phyloP scores from a whole-genome alignment of 805 yeast genomes.

The Jamesozyma hellenica region DNA sequence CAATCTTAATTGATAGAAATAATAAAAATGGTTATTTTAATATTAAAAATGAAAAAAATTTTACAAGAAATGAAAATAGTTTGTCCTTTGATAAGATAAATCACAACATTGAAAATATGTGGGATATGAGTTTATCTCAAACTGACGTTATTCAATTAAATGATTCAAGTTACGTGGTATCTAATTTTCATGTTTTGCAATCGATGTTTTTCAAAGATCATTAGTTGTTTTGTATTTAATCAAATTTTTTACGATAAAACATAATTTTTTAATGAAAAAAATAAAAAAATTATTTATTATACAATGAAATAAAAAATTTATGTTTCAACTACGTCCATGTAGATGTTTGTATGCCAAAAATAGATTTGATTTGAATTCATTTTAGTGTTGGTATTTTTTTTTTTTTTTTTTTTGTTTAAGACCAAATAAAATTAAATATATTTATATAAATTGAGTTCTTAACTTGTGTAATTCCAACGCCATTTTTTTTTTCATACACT shows the following conservation, averaged over 20 bases:
- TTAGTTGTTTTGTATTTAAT: too few relatives aligned
- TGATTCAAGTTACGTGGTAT: slow-evolving; percentile 14
- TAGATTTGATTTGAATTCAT: too few relatives aligned
- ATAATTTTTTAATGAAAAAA: not conserved
- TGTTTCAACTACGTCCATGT: too few relatives aligned
- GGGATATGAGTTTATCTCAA: slow-evolving; percentile 12
- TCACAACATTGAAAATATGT: slow-evolving; percentile 14
- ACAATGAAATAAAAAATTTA: not conserved
- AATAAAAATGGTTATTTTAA: slow-evolving; percentile 23
- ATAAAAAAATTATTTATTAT: not conserved
- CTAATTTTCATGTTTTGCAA: slow-evolving; percentile 17
- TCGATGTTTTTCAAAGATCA: slow-evolving; percentile 5
- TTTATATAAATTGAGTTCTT: too few relatives aligned
- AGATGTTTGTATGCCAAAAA: too few relatives aligned
- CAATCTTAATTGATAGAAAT: slow-evolving; percentile 43
- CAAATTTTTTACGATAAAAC: too few relatives aligned
- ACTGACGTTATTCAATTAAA: slow-evolving; percentile 14
- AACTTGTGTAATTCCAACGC: too few relatives aligned
- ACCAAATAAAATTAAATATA: too few relatives aligned
- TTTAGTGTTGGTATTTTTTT: too few relatives aligned
- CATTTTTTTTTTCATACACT: slow-evolving; percentile 49
- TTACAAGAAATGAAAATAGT: slow-evolving; percentile 10
- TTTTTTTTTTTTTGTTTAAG: too few relatives aligned
- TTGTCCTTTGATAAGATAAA: slow-evolving; percentile 24
- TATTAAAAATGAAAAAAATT: slow-evolving; percentile 1